Conservation (phyloP, 495 filamentous ascomycete genomes). For the Cudoniella acicularis region DNA sequence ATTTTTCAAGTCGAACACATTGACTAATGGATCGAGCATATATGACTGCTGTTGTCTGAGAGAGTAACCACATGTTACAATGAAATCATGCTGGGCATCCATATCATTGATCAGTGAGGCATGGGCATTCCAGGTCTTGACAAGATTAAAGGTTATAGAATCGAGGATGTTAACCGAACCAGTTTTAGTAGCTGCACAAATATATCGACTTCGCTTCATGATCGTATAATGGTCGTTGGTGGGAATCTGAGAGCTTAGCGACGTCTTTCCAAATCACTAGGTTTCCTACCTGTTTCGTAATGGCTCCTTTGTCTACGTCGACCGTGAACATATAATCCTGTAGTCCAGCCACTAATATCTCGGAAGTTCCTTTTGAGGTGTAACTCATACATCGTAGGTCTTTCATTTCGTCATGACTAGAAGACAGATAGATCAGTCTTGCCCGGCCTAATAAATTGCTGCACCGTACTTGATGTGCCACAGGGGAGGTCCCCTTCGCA, state of each 20-base stretch:
- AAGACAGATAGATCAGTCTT: constrained; percentile 2
- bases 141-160: constrained; percentile 65
- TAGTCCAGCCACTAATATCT: constrained; percentile 82
- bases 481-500: constrained; percentile 70
- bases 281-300: constrained; percentile 60
- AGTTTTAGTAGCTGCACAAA: constrained; percentile 84
- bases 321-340: constrained; percentile 87
- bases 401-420: constrained; percentile 62
- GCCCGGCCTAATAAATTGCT: background rate
- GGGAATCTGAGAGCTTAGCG: constrained; percentile 45
- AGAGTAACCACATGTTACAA: constrained; percentile 94
- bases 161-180: constrained; percentile 85
- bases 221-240: constrained; percentile 76
- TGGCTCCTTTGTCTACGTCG: constrained; percentile 79
- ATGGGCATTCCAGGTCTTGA: constrained; percentile 88
- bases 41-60: constrained; percentile 42
- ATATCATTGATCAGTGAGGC: constrained; percentile 83
- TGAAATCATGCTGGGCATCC: constrained; percentile 86
- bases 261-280: background rate
- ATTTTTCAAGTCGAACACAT: constrained; percentile 90
- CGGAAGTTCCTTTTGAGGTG: constrained; percentile 72
- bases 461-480: constrained; percentile 63
- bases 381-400: constrained; percentile 92
- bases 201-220: constrained; percentile 85
- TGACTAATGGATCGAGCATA: constrained; percentile 85